Evolutionary conservation across 2,329 filamentous ascomycete species (phyloP).

Genomic region (Nemania abortiva): DNA sequence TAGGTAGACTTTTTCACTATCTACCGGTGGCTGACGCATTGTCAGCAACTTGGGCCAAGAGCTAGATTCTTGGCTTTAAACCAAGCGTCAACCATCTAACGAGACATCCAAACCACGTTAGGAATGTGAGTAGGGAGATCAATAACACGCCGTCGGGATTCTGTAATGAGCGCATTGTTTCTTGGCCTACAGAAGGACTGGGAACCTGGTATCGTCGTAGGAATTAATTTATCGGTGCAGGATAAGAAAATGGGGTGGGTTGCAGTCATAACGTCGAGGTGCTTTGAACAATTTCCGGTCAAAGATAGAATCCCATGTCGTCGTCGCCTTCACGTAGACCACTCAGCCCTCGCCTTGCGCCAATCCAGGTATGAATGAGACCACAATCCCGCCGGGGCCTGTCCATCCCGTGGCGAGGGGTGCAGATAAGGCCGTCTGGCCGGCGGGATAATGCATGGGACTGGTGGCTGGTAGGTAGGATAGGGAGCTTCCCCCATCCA

Average conservation of each 20-base stretch:
- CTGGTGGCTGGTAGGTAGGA: neutral
- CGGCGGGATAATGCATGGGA: slow-evolving; percentile 15
- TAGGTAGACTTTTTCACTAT: slow-evolving; percentile 2
- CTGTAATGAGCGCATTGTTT: neutral
- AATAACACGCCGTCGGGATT: slow-evolving; percentile 7
- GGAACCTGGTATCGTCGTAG: neutral
- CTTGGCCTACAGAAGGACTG: neutral
- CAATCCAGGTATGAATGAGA: slow-evolving; percentile 5
- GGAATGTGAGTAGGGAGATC: slow-evolving; percentile 28
- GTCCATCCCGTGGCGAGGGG: neutral
- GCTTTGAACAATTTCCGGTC: slow-evolving; percentile 9
- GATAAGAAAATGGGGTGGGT: slow-evolving; percentile 13
- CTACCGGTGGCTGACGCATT: slow-evolving; percentile 8
- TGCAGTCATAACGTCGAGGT: slow-evolving; percentile 9
- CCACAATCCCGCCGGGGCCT: slow-evolving; percentile 10
- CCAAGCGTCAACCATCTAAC: slow-evolving; percentile 9
- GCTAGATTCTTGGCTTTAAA: slow-evolving; percentile 25
- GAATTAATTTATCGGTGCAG: slow-evolving; percentile 7
- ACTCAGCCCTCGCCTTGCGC: slow-evolving; percentile 18
- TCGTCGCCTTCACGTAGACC: neutral
- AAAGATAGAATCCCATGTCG: neutral
- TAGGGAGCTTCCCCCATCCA: neutral
- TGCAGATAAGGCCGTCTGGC: slow-evolving; percentile 17
- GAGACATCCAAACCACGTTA: slow-evolving; percentile 27
- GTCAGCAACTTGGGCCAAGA: slow-evolving; percentile 16